Percentiles rank a stretch among this genome's conserved stretches.
These are phyloP conservation scores for Grosmannia huntii DNA, from an alignment of 2,329 filamentous ascomycete species.

Conservation along the genomic window DNA sequence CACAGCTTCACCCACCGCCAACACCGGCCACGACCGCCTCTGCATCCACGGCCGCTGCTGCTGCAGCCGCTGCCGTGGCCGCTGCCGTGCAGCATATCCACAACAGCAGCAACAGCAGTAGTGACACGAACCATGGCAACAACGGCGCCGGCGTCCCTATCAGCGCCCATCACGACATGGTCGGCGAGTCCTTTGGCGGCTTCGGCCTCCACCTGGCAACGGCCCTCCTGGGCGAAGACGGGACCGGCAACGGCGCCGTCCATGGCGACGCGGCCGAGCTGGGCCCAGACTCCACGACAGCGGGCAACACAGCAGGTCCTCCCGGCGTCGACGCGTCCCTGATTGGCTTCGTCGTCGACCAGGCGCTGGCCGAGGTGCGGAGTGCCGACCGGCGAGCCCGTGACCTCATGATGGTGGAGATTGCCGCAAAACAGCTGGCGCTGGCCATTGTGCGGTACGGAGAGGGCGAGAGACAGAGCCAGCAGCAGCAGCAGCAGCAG, in stretches of 20 bases:
- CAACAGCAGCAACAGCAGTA: not conserved
- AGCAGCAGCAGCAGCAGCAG: slow-evolving; percentile 7
- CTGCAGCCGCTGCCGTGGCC: slow-evolving; percentile 10
- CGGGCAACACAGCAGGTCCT: not conserved
- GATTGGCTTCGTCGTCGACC: slow-evolving; percentile 29
- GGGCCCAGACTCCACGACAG: not conserved
- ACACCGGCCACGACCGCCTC: not conserved
- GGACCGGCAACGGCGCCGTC: not conserved
- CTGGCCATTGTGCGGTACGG: slow-evolving; percentile 39
- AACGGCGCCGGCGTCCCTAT: not conserved
- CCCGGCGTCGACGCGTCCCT: slow-evolving; percentile 21
- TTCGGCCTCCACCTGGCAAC: slow-evolving; percentile 4
- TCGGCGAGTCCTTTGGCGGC: not conserved
- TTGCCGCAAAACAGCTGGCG: slow-evolving; percentile 40
- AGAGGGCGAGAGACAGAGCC: slow-evolving; percentile 16
- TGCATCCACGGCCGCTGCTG: slow-evolving; percentile 3
- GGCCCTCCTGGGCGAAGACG: slow-evolving; percentile 3
- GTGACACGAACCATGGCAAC: not conserved
- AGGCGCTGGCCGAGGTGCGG: slow-evolving; percentile 33
- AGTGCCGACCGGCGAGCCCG: slow-evolving; percentile 30
- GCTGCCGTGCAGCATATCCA: slow-evolving; percentile 1
- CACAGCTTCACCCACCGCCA: not conserved
- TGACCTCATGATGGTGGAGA: slow-evolving; percentile 37
- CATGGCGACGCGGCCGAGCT: not conserved
- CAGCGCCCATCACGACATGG: not conserved